These are phyloP conservation scores for Gaertneriomyces sp. DNA, from an alignment of 192 early-diverging fungal genomes.

Conservation along the genomic window DNA sequence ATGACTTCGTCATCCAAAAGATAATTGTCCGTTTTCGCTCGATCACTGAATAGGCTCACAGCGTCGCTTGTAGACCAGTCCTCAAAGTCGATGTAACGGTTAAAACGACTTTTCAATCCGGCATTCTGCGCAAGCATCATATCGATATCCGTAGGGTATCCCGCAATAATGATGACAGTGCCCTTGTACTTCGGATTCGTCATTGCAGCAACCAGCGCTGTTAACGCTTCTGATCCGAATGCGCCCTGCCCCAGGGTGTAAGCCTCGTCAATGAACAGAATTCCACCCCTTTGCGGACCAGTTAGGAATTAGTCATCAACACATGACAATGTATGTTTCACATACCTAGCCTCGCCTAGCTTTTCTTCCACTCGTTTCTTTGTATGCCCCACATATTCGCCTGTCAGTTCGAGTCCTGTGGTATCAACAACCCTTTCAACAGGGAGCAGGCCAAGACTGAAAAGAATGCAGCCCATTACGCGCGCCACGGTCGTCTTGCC, in stretches of 20 bases:
- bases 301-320: too few relatives aligned
- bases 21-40: constrained; percentile 8
- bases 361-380: constrained; percentile 33
- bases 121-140: constrained; percentile 32
- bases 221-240: constrained; percentile 35
- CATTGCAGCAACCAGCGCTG: constrained; percentile 35
- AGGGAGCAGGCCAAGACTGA: constrained; percentile 29
- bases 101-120: constrained; percentile 34
- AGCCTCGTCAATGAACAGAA: constrained; percentile 43
- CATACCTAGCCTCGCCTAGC: constrained; percentile 25
- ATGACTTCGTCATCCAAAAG: constrained; percentile 12
- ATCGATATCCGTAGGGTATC: constrained; percentile 35
- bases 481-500: constrained; percentile 38
- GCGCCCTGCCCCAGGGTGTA: constrained; percentile 42
- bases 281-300: constrained; percentile 11
- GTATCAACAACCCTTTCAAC: constrained; percentile 34
- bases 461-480: constrained; percentile 29
- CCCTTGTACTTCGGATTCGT: constrained; percentile 35
- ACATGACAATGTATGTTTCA: too few relatives aligned
- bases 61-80: constrained; percentile 29
- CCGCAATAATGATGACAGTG: constrained; percentile 38
- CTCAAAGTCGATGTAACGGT: constrained; percentile 28
- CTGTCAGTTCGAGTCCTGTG: constrained; percentile 32
- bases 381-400: constrained; percentile 35
- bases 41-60: constrained; percentile 14